Conservation (phyloP, 768 basidiomycete genomes). For the Naematelia aurantialba region DNA sequence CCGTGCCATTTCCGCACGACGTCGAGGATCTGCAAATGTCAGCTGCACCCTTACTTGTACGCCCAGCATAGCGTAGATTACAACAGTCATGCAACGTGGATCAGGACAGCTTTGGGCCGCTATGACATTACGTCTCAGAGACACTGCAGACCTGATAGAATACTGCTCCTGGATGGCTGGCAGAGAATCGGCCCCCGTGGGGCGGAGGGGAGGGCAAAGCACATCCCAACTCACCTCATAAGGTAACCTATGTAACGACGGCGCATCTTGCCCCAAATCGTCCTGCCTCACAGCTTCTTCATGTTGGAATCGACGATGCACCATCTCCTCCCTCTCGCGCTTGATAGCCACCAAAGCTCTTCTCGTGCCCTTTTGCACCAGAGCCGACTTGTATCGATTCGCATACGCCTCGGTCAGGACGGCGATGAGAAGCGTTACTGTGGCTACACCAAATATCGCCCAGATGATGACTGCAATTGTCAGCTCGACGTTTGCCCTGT, state of each 20-base stretch:
- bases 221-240: slow-evolving; percentile 9
- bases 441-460: slow-evolving; percentile 24
- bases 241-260: slow-evolving; percentile 4
- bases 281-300: background rate
- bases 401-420: slow-evolving; percentile 22
- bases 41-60: slow-evolving; percentile 1
- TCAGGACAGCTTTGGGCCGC: no score
- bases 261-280: background rate
- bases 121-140: no score
- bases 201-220: no score
- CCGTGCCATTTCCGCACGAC: slow-evolving; percentile 12
- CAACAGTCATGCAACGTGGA: no score
- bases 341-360: background rate
- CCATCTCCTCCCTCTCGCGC: slow-evolving; percentile 1
- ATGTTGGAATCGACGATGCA: background rate
- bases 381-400: slow-evolving; percentile 14
- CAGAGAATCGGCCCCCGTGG: background rate
- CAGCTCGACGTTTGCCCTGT: no score
- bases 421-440: slow-evolving; percentile 25
- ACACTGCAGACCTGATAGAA: no score
- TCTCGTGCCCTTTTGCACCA: slow-evolving; percentile 9
- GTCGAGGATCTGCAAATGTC: slow-evolving; percentile 11
- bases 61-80: no score
- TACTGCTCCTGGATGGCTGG: no score
- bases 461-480: slow-evolving; percentile 11